A percentile compares a stretch with the other conserved stretches of the same genome.
Evolutionary conservation across 257 asterid species (phyloP).

Genomic region (Nicotiana attenuata): DNA sequence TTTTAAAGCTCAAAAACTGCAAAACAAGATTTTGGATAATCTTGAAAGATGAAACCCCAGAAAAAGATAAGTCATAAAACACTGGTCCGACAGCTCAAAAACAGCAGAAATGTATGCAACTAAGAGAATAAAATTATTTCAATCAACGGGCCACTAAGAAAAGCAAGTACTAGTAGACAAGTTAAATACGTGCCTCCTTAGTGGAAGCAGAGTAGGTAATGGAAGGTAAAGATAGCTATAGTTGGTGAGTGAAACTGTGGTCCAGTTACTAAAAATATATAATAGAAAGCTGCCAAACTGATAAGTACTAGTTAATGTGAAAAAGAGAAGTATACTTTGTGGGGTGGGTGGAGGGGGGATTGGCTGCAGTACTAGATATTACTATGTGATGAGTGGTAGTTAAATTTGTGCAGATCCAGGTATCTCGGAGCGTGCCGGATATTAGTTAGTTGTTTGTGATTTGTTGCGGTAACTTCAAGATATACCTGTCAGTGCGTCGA

Average conservation of each 20-base stretch:
- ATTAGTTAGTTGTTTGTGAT: too few species aligned
- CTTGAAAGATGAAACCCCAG: background rate
- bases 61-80: too few species aligned
- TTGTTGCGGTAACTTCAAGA: too few species aligned
- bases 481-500: too few species aligned
- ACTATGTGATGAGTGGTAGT: background rate
- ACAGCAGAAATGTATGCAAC: background rate
- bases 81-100: background rate
- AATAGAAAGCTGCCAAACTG: conserved; percentile 26
- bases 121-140: background rate
- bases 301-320: background rate
- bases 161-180: background rate
- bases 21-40: background rate
- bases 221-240: conserved; percentile 1
- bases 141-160: background rate
- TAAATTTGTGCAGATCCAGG: background rate
- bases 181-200: conserved; percentile 22
- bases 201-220: conserved; percentile 26
- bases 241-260: conserved; percentile 20
- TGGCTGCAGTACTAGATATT: background rate
- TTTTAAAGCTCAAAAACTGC: background rate
- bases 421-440: too few species aligned
- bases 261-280: conserved; percentile 18
- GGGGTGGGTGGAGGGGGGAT: conserved; percentile 6
- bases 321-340: conserved; percentile 3